Base-by-base conservation (phyloP, 1,284 basidiomycete species). In the Naganishia albida region DNA sequence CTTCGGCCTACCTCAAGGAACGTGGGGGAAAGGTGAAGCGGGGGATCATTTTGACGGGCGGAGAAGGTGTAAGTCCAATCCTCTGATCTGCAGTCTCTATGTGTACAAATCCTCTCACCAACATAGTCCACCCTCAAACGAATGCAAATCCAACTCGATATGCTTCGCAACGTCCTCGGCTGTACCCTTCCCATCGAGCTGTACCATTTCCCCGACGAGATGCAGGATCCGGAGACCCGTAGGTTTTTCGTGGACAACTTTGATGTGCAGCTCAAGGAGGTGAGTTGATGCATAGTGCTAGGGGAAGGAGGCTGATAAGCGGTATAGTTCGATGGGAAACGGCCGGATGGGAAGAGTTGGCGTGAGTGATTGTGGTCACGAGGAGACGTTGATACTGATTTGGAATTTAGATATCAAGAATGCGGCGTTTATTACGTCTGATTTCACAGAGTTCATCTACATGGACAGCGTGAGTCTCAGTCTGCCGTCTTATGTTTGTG, bases 151-250 rank as follows among this genome's bases (percentile, higher is more conserved):
- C 73, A 74, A 8, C 72, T 81, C 34, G 70, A 76, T 62, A 76
- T 81, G 72, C 74, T 81, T 15, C 73, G 78, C 42, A 72, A 77
- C 49, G 74, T 78, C 28, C 70, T 80, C 62, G 72, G 74, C 48
- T 75, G 73, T 53, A 75, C 68, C 18, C 72, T 82, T 2, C 81
- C 80, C 7, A 73, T 81, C 48, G 79, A 82, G 69, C 64, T 82
- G 18, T 81, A 80, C 67, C 78, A 80, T 63, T 81, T 78, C 72
- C 72, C 76, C 3, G 77, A 77, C 56, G 81, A 82, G 71, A 68
- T 81, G 59, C 68, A 71, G 49, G 75, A 78, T 65, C 60, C 69
- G 25, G 67, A 51, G 8, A 56, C 73, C 10, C 67, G 74, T 28
- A 63, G 71, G 12, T 72, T 75, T 59, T 67, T 80, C 39, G 69